These are phyloP conservation scores for Apiotrichum gamsii DNA, from an alignment of 1,284 basidiomycete genomes.

Conservation along the genomic window DNA sequence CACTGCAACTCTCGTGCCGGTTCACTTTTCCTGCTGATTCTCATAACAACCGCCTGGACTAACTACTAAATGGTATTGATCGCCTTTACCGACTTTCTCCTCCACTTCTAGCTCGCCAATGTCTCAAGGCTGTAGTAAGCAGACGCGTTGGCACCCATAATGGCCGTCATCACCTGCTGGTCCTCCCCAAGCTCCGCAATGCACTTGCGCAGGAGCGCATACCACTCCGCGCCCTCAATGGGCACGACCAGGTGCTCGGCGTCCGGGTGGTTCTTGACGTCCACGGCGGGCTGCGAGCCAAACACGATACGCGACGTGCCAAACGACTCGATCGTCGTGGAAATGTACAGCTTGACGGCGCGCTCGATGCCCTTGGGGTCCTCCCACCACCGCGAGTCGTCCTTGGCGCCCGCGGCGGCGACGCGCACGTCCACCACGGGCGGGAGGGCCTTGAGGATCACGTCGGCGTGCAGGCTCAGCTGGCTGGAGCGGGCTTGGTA, in stretches of 20 bases:
- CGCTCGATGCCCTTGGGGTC: constrained; percentile 65
- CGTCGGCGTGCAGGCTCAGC: constrained; percentile 69
- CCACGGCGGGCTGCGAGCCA: constrained; percentile 51
- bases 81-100: no score
- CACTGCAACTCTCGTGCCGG: no score
- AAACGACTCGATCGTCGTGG: constrained; percentile 58
- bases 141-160: constrained; percentile 35
- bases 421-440: constrained; percentile 57
- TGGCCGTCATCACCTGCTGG: constrained; percentile 57
- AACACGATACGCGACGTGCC: constrained; percentile 57
- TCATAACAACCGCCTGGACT: no score
- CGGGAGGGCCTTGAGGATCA: constrained; percentile 71
- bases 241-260: constrained; percentile 40
- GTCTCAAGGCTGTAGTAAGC: constrained; percentile 1
- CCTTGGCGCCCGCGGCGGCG: constrained; percentile 37
- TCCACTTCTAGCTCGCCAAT: background rate
- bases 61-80: no score
- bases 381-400: constrained; percentile 43
- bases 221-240: constrained; percentile 62
- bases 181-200: constrained; percentile 77
- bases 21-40: no score
- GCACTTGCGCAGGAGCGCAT: constrained; percentile 68
- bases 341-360: constrained; percentile 80
- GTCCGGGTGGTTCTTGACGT: constrained; percentile 9
- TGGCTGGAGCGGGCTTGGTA: constrained; percentile 69